Evolutionary conservation across 257 asterid species (phyloP), one percentile per base, ranked within the genome.

Genomic region (Leptodermis oblonga): DNA sequence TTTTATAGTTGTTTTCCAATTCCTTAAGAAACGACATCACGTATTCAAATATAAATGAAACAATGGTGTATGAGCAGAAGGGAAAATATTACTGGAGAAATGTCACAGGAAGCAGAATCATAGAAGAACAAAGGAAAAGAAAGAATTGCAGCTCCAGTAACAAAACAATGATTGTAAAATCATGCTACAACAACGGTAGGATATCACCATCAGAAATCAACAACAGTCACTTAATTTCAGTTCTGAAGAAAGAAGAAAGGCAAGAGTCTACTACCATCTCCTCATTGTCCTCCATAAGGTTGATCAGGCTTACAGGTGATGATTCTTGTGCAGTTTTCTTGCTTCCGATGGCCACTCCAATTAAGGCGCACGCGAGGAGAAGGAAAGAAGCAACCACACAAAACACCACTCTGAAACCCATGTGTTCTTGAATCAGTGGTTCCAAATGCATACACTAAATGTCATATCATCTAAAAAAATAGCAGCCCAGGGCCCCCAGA

Each of bases 361-460:
- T 71, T 60, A 82, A 62, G 59, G 70, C 18, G 61, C 82, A 76
- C 72, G 82, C 70, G 79, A 88, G 83, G 79, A 88, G 83, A 74
- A 80, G 58, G 59, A 73, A 71, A 68, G 83, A 78, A 62, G 70
- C 78, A 80, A 81, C 60, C 52, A 81, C 52, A 75, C 65, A 80
- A 72, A 80, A 41, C 76, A 72, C 72, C 45, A 80, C 73, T 48
- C 74, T 65, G 43, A 73, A 45, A 72, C 82, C 82, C 82, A 80
- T 83, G 78, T 67, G 74, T 78, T 68, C 80, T 76, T 75, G 88
- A 81, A 80, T 74, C 82, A 76, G 70, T 87, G 76, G 68, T 56
- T 28, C 69, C 81, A 78, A 74, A 68, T 75, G 73, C 62, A 64
- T 33, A 70, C 55, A 60, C 20, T 63, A 72, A 78, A 82, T 84